phyloP scores from a whole-genome alignment of 179 eudicot species.

The Vitellaria paradoxa region DNA sequence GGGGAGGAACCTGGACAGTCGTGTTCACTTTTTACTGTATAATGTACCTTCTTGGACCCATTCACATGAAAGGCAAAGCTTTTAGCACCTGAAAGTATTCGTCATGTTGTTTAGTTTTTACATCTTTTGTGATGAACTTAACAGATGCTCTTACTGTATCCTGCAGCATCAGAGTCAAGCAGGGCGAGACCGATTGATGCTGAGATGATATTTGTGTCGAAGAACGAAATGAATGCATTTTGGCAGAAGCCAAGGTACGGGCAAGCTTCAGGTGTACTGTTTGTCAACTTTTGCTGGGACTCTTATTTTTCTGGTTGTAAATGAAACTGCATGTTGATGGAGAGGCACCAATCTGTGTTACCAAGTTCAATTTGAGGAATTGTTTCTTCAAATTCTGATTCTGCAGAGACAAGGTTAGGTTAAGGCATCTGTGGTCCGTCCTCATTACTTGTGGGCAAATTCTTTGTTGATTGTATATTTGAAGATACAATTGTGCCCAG shows the following conservation, averaged over 20 bases:
- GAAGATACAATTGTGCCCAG: not conserved
- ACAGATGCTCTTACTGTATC: not conserved
- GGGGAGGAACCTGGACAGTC: not conserved
- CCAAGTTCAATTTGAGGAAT: not conserved
- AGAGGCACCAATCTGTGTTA: not conserved
- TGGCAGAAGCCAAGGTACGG: not conserved
- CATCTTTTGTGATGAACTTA: not conserved
- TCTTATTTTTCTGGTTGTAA: not conserved
- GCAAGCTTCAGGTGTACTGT: not conserved
- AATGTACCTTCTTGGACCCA: not conserved
- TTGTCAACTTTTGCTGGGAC: constrained; percentile 2
- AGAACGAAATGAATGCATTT: not conserved
- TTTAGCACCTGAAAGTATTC: not conserved
- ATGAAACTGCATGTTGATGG: not conserved
- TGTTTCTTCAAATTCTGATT: constrained; percentile 4
- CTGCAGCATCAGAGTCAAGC: constrained; percentile 2
- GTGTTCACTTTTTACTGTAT: not conserved
- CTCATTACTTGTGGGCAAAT: not conserved
- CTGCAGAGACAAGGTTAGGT: not conserved
- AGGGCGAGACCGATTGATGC: constrained; percentile 1
- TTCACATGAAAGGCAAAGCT: not conserved
- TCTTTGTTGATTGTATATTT: not conserved
- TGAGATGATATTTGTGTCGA: not conserved
- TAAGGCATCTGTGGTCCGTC: not conserved
- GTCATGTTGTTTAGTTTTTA: not conserved